These are phyloP conservation scores for Monilinia aucupariae DNA, from an alignment of 2,329 filamentous ascomycete species.

Conservation along the genomic window DNA sequence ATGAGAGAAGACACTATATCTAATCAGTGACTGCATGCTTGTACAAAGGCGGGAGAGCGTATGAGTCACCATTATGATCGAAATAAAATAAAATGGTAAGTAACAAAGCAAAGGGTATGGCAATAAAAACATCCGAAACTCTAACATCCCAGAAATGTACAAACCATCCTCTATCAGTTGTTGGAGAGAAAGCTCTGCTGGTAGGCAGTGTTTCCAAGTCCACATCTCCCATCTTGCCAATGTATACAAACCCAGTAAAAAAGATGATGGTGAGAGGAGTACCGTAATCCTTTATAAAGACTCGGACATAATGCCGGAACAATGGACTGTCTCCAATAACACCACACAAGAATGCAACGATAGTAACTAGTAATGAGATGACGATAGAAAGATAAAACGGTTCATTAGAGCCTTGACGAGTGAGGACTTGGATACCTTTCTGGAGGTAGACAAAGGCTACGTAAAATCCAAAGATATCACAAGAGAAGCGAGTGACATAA, in stretches of 20 bases:
- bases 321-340: constrained; percentile 64
- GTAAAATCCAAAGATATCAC: constrained; percentile 92
- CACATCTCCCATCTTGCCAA: constrained; percentile 73
- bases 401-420: constrained; percentile 60
- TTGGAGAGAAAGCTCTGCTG: constrained; percentile 72
- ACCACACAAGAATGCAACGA: constrained; percentile 68
- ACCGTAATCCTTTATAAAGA: constrained; percentile 86
- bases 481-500: constrained; percentile 86
- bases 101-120: constrained; percentile 79
- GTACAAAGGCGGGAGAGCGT: background rate
- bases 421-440: constrained; percentile 82
- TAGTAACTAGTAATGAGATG: constrained; percentile 71
- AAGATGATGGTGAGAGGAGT: constrained; percentile 79
- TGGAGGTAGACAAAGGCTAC: constrained; percentile 89
- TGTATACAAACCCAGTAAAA: constrained; percentile 84
- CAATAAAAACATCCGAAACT: constrained; percentile 70
- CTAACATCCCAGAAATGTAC: constrained; percentile 75
- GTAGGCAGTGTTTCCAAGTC: constrained; percentile 68
- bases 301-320: constrained; percentile 68
- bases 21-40: constrained; percentile 3
- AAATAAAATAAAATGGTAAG: constrained; percentile 85
- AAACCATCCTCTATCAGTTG: constrained; percentile 66
- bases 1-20: constrained; percentile 69
- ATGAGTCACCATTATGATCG: constrained; percentile 68
- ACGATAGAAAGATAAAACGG: constrained; percentile 74